These are phyloP conservation scores for Ogataea pignaliae DNA, from an alignment of 805 yeast species.

Conservation along the genomic window DNA sequence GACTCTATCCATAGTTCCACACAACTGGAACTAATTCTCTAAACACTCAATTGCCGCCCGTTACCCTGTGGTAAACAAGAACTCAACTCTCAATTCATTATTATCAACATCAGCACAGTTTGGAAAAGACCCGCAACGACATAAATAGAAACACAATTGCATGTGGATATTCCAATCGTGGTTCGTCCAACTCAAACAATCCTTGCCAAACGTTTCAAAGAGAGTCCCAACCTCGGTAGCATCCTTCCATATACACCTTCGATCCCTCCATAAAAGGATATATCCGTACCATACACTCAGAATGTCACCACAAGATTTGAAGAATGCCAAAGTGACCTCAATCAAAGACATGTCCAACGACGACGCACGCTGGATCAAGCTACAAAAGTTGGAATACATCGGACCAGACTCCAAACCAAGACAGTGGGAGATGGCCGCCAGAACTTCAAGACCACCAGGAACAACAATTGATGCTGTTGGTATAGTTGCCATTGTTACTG, in stretches of 20 bases:
- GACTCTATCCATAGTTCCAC: too few relatives aligned
- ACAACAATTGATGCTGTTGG: slow-evolving; percentile 86
- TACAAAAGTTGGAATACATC: slow-evolving; percentile 61
- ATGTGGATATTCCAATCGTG: not conserved
- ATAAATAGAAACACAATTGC: not conserved
- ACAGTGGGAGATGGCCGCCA: slow-evolving; percentile 88
- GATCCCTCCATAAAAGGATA: too few relatives aligned
- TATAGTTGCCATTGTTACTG: slow-evolving; percentile 65
- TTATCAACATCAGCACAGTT: too few relatives aligned
- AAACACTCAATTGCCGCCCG: not conserved
- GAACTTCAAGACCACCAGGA: slow-evolving; percentile 65
- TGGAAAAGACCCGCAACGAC: too few relatives aligned
- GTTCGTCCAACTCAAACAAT: too few relatives aligned
- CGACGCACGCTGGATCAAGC: slow-evolving; percentile 64
- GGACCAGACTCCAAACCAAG: slow-evolving; percentile 69
- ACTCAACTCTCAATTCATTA: too few relatives aligned
- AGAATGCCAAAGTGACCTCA: slow-evolving; percentile 26
- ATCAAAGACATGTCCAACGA: slow-evolving; percentile 29
- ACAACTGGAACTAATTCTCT: too few relatives aligned
- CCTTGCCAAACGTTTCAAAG: too few relatives aligned
- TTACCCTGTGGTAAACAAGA: too few relatives aligned
- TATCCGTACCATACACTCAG: not conserved
- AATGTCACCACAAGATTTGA: slow-evolving; percentile 14
- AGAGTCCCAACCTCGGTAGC: too few relatives aligned
- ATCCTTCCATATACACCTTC: too few relatives aligned